Base-by-base conservation (phyloP, 192 early-diverging fungal species). In the Pilaira anomala region DNA sequence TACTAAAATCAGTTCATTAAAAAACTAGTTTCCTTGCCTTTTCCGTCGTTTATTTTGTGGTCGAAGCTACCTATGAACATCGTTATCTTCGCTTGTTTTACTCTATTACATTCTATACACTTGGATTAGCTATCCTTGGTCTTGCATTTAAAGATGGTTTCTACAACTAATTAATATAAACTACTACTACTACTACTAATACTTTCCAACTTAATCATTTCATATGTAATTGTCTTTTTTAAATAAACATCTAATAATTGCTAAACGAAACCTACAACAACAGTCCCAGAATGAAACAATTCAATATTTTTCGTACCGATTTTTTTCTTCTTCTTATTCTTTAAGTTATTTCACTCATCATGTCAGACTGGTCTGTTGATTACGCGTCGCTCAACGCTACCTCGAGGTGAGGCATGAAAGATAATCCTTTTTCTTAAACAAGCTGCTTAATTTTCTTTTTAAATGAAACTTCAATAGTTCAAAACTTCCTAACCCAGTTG, bases 121-220 rank as follows among this genome's bases (percentile, higher is more conserved):
- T 72, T 46, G 63, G 44, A 11, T 36, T 72, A 18, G 64, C 70
- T 26, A 65, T 72, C 21, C 21, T 60, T 29, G 70, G 64, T 44
- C 28, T 61, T 21, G 64, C 64, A 2, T 72, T 53, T 25, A 12
- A 5, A 1, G 46, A 72, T 39, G 70, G 70, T 0, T 72, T 68
- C 41, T 30, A 44, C 11, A 18, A 55, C 13, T 7, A 7, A 11
- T 22, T 49, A 49, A 12, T n/a, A 7, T 7, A 2, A n/a, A n/a
- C n/a, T n/a, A n/a, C n/a, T n/a, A n/a, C n/a, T n/a, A n/a, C n/a
- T n/a, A n/a, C n/a, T n/a, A n/a, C n/a, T 6, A 6, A 0, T 36
- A 36, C 33, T 36, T 1, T 36, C 6, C 2, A 36, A 36, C 6
- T 9, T 9, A 36, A 36, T 4, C 1, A 9, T 36, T 36, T 9